These are phyloP conservation scores for Schizosaccharomyces osmophilus DNA, from an alignment of 805 yeast genomes.

Conservation along the genomic window DNA sequence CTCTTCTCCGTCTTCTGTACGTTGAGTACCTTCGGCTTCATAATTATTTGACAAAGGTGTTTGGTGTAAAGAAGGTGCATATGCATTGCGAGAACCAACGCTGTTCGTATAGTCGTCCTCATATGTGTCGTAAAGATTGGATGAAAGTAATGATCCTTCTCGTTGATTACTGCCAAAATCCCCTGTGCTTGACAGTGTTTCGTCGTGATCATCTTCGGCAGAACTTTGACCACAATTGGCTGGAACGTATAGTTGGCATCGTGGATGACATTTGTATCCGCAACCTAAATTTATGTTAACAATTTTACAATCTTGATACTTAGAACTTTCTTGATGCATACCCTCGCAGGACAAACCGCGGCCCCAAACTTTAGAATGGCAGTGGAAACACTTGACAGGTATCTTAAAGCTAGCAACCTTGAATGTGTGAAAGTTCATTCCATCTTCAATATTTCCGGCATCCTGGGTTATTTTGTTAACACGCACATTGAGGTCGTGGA, in stretches of 20 bases:
- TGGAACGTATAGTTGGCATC: slow-evolving; percentile 15
- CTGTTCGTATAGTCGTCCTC: background rate
- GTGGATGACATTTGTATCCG: slow-evolving; percentile 10
- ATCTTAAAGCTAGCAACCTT: slow-evolving; percentile 10
- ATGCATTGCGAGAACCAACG: background rate
- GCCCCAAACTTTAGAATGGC: slow-evolving; percentile 10
- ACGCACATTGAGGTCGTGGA: slow-evolving; percentile 34
- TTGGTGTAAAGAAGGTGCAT: background rate
- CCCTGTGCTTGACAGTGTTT: background rate
- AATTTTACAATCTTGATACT: too few species aligned
- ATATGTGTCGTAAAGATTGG: background rate
- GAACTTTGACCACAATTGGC: slow-evolving; percentile 19
- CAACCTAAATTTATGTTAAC: slow-evolving; percentile 3
- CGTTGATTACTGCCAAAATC: slow-evolving; percentile 1
- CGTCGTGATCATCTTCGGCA: background rate
- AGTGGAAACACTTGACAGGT: slow-evolving; percentile 9
- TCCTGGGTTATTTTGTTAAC: slow-evolving; percentile 73
- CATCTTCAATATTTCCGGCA: slow-evolving; percentile 38
- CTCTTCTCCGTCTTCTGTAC: slow-evolving; percentile 9
- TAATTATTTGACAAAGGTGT: background rate
- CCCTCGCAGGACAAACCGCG: too few species aligned
- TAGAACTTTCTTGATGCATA: too few species aligned
- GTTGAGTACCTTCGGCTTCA: background rate
- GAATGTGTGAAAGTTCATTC: slow-evolving; percentile 14
- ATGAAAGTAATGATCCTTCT: background rate